A percentile compares a stretch with the other conserved stretches of the same genome.
These are phyloP conservation scores for Microdochium paspali DNA, from an alignment of 2,329 filamentous ascomycete genomes.

Conservation along the genomic window DNA sequence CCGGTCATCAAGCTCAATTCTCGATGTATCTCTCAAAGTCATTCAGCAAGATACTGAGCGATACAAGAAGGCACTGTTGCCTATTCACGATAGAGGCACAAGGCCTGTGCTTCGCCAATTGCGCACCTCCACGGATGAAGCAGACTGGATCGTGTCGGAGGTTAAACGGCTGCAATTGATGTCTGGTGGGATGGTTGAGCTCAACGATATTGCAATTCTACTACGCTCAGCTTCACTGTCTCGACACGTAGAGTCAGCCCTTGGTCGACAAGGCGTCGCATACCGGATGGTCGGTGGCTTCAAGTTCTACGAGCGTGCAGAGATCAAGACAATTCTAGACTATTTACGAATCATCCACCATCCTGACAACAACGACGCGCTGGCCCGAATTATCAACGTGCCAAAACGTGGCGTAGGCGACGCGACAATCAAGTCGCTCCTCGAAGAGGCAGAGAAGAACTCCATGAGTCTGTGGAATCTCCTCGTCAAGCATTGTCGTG, in stretches of 20 bases:
- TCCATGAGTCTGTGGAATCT: constrained; percentile 67
- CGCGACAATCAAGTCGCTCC: constrained; percentile 60
- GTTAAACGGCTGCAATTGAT: constrained; percentile 62
- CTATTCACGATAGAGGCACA: constrained; percentile 73
- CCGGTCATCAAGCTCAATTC: constrained; percentile 77
- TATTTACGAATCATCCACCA: constrained; percentile 82
- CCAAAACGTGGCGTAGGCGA: constrained; percentile 77
- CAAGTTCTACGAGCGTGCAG: constrained; percentile 84
- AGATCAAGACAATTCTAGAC: constrained; percentile 80
- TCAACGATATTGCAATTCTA: constrained; percentile 76
- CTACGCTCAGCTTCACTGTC: constrained; percentile 79
- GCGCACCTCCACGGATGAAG: constrained; percentile 61
- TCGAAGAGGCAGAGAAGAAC: constrained; percentile 66
- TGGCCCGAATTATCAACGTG: constrained; percentile 76
- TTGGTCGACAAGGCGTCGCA: constrained; percentile 72
- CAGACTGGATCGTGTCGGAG: constrained; percentile 81
- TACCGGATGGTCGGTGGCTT: constrained; percentile 90
- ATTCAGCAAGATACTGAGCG: constrained; percentile 83
- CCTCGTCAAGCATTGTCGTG: constrained; percentile 46
- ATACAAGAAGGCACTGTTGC: constrained; percentile 69
- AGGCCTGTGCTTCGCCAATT: constrained; percentile 73
- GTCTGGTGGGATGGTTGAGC: constrained; percentile 62
- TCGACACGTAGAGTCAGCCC: constrained; percentile 71
- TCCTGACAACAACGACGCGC: constrained; percentile 77
- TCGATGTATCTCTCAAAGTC: constrained; percentile 69